Conservation (phyloP, 2,329 filamentous ascomycete species). For the Diplocarpon rosae region DNA sequence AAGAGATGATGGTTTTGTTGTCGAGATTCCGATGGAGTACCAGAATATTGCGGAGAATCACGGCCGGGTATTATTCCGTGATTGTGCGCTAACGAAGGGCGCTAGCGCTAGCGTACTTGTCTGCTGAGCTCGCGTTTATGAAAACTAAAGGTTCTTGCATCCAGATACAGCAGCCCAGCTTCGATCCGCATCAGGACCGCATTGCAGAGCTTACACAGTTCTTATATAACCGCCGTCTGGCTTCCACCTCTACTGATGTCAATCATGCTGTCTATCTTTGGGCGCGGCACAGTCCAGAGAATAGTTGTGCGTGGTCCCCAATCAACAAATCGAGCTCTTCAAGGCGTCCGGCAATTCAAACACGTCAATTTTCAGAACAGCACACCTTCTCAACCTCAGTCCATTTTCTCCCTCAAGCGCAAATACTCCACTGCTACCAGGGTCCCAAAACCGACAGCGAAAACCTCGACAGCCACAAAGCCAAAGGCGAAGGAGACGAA, state of each 20-base stretch:
- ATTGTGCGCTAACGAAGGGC: too few species aligned
- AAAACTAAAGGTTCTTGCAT: too few species aligned
- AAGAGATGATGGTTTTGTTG: not conserved
- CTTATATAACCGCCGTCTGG: not conserved
- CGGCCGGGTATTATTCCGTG: too few species aligned
- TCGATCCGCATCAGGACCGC: slow-evolving; percentile 1
- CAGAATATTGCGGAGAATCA: too few species aligned
- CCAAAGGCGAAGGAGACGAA: slow-evolving; percentile 11
- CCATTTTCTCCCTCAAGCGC: slow-evolving; percentile 7
- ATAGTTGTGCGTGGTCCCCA: slow-evolving; percentile 15
- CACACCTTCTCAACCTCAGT: slow-evolving; percentile 8
- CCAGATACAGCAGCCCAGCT: too few species aligned
- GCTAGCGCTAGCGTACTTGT: too few species aligned
- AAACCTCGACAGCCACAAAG: slow-evolving; percentile 19
- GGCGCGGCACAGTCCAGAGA: slow-evolving; percentile 24
- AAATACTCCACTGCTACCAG: slow-evolving; percentile 22
- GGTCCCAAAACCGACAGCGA: slow-evolving; percentile 12
- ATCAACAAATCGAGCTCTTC: slow-evolving; percentile 21
- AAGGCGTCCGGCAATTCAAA: slow-evolving; percentile 17
- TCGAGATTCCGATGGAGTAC: not conserved
- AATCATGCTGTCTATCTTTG: slow-evolving; percentile 26
- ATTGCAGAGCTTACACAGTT: not conserved
- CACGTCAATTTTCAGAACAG: slow-evolving; percentile 17
- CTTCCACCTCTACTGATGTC: not conserved
- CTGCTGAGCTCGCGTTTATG: too few species aligned